A percentile compares a stretch with the other conserved stretches of the same genome.
These are phyloP conservation scores for Phialophora verrucosa DNA, from an alignment of 2,329 filamentous ascomycete genomes.

Conservation along the genomic window DNA sequence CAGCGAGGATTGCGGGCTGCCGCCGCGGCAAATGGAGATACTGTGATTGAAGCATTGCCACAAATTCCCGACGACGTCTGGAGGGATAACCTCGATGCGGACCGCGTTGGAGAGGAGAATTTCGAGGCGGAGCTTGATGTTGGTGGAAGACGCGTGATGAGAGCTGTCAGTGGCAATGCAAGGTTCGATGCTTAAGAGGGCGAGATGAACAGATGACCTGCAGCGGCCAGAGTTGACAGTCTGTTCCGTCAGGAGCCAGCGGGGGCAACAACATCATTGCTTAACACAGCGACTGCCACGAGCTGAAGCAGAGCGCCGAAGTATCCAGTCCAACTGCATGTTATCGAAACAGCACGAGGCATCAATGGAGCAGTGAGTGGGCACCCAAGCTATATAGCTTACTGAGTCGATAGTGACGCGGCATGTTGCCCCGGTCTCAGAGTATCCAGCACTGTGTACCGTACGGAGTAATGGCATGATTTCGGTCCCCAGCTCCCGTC, in stretches of 20 bases:
- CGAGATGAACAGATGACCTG: neutral
- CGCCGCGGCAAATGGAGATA: constrained; percentile 7
- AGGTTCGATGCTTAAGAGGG: constrained; percentile 24
- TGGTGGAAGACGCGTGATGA: constrained; percentile 19
- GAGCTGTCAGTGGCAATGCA: constrained; percentile 35
- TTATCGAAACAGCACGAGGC: neutral
- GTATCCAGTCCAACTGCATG: neutral
- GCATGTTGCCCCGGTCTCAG: neutral
- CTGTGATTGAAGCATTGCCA: constrained; percentile 11
- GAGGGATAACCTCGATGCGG: constrained; percentile 38
- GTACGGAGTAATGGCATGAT: constrained; percentile 1
- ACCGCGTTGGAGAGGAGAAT: constrained; percentile 40
- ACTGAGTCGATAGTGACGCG: neutral
- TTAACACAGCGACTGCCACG: neutral
- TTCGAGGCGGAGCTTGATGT: constrained; percentile 26
- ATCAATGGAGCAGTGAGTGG: neutral
- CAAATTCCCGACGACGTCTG: constrained; percentile 24
- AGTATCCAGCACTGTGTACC: neutral
- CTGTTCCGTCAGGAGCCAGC: neutral
- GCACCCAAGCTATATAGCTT: neutral
- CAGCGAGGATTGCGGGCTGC: constrained; percentile 13
- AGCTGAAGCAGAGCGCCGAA: neutral
- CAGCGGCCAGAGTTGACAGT: neutral
- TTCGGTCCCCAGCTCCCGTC: neutral
- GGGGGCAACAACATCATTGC: neutral